Evolutionary conservation across 257 asterid species (phyloP), one percentile per base, ranked within the genome.

Genomic region (Solanum chiquidenum): DNA sequence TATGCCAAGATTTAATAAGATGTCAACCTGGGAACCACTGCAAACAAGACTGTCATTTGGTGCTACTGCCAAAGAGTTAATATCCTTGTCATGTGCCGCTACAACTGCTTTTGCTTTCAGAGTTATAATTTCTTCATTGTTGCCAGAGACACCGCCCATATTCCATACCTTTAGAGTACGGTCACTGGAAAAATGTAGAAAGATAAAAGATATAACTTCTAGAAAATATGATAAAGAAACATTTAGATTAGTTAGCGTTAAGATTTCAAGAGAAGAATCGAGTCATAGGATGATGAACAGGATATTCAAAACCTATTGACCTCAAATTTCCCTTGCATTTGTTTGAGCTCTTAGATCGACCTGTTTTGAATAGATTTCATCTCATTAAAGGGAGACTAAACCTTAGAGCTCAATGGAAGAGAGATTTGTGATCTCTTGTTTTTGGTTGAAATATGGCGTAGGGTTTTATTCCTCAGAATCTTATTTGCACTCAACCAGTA

Each of bases 71-170:
- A 97, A 60, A 1, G 99, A 93, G 91, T 95, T 97, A 52, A 97
- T 97, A 90, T 97, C 99, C 94, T 95, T 97, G 91, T 95, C 99
- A 87, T 97, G 99, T 52, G 98, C 99, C 71, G 96, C 95, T 42
- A 95, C 99, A 82, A 91, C 94, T 20, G 98, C 98, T 94, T 95
- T 97, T 91, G 95, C 90, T 94, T 93, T 97, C 94, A 95, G 91
- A 88, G 87, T 91, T 89, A 87, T 84, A 80, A 89, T 90, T 86
- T 86, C 96, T 84, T 88, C 95, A 86, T 20, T 87, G 85, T 88
- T 88, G 6, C 91, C 96, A 35, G 93, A 62, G 88, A 93, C 89
- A 23, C 90, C 94, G 87, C 95, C 98, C 58, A 94, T 89, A 93
- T 93, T 92, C 99, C 99, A 97, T 2, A 96, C 96, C 93, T 96